Evolutionary conservation across 2,329 filamentous ascomycete species (phyloP).

Genomic region (Mycosphaerelloides madeirae): DNA sequence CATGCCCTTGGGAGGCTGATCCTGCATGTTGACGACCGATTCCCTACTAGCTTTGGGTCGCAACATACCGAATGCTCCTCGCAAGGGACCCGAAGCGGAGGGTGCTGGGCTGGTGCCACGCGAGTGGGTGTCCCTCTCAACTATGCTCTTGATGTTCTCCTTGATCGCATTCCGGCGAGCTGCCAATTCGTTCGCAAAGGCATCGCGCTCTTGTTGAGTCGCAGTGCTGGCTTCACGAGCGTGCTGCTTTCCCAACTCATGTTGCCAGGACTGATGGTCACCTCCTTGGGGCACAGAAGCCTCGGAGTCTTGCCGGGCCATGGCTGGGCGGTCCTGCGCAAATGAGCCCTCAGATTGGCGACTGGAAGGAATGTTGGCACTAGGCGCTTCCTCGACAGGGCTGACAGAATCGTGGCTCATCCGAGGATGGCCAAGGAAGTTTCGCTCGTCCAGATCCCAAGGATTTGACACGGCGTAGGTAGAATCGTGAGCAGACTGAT

Average conservation of each 20-base stretch:
- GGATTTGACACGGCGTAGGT: constrained; percentile 51
- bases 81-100: constrained; percentile 40
- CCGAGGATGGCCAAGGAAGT: constrained; percentile 1
- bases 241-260: constrained; percentile 46
- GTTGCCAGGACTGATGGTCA: constrained; percentile 41
- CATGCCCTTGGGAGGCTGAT: constrained; percentile 49
- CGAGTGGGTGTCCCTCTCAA: constrained; percentile 54
- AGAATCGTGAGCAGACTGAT: constrained; percentile 36
- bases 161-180: constrained; percentile 66
- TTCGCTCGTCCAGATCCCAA: constrained; percentile 49
- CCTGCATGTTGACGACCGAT: constrained; percentile 53
- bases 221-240: constrained; percentile 47
- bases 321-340: constrained; percentile 6
- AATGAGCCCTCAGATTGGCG: constrained; percentile 18
- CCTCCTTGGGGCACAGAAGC: constrained; percentile 14
- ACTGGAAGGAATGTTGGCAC: constrained; percentile 8
- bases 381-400: constrained; percentile 12
- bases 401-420: constrained; percentile 13
- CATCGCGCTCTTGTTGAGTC: constrained; percentile 57
- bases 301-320: constrained; percentile 7
- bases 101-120: constrained; percentile 32
- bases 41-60: constrained; percentile 64
- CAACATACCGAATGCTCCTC: constrained; percentile 57
- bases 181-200: constrained; percentile 69
- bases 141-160: constrained; percentile 63